Base-by-base conservation (phyloP, 768 basidiomycete genomes). In the Basidioascus undulatus region DNA sequence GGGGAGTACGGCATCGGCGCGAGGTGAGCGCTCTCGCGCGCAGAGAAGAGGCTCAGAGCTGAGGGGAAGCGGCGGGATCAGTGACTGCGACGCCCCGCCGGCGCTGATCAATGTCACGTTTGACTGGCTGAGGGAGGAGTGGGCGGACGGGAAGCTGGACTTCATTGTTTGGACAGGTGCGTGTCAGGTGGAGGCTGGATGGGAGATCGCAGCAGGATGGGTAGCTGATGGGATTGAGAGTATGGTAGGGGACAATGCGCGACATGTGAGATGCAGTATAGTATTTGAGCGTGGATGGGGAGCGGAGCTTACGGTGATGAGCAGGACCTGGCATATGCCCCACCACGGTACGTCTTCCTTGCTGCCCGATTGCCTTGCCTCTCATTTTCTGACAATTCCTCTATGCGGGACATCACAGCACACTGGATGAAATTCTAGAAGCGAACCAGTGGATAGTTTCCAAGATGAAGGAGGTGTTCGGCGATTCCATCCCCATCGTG, bases 61-160 rank as follows among this genome's bases (percentile, higher is more conserved):
- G n/a, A n/a, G n/a, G n/a, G n/a, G n/a, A n/a, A n/a, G n/a, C n/a
- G n/a, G n/a, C n/a, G n/a, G n/a, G n/a, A n/a, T n/a, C 51, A 77
- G 74, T 34, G 70, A 74, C 16, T 84, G 84, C 51, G 84, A 92
- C 57, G 69, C 83, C 13, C 81, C 84, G 0, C 60, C 80, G 34
- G 59, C 62, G 11, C 66, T 87, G n/a, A 71, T 76, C 25, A 78
- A 92, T 55, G 65, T 68, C 30, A 83, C 83, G 9, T 66, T 92
- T 38, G 74, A 84, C 47, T 80, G 66, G 61, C 57, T 87, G 41
- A 73, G 74, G 39, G 65, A 71, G 48, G 66, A 79, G 45, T 86
- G 80, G 81, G 68, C 73, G 32, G 64, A 69, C 44, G 72, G n/a
- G n/a, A n/a, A 86, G 50, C 68, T 92, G 30, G 84, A 92, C 53